phyloP scores from a whole-genome alignment of 169 alveolate species.

The Amoebophrya sp. region DNA sequence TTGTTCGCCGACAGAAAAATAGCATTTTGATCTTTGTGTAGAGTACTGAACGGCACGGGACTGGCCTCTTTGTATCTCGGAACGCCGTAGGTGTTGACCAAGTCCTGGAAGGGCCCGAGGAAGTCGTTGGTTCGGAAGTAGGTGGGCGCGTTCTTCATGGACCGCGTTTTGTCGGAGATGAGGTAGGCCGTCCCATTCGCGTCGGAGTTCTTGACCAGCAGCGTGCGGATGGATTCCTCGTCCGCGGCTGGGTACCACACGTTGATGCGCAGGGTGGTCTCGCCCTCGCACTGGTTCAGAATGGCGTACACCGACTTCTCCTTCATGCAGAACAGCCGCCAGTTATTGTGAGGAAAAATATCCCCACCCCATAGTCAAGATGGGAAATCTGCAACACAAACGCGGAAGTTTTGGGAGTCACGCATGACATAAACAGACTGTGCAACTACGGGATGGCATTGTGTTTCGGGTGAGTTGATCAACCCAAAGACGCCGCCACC shows the following conservation, averaged over 20 bases:
- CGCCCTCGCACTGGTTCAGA: conserved; percentile 81
- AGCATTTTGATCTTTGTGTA: no score
- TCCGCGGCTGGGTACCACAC: conserved; percentile 91
- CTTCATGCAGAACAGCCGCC: conserved; percentile 80
- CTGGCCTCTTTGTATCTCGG: conserved; percentile 97
- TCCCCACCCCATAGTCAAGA: no score
- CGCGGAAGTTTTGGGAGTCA: no score
- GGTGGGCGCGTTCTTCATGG: not conserved
- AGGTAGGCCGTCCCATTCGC: not conserved
- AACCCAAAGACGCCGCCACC: no score
- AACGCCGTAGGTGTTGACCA: conserved; percentile 98
- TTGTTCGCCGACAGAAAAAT: no score
- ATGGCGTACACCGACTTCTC: conserved; percentile 84
- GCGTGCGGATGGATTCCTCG: conserved; percentile 63
- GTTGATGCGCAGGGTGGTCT: conserved; percentile 81
- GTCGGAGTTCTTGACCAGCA: not conserved
- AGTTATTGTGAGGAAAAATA: no score
- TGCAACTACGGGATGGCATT: no score
- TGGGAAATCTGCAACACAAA: no score
- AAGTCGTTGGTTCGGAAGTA: conserved; percentile 40
- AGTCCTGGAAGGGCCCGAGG: conserved; percentile 55
- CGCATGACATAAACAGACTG: no score
- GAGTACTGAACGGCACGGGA: conserved; percentile 96
- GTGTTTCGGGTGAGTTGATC: no score
- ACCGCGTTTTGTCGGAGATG: not conserved